phyloP scores from a whole-genome alignment of 2,329 filamentous ascomycete genomes.

The Davidsoniella neocaledoniae region DNA sequence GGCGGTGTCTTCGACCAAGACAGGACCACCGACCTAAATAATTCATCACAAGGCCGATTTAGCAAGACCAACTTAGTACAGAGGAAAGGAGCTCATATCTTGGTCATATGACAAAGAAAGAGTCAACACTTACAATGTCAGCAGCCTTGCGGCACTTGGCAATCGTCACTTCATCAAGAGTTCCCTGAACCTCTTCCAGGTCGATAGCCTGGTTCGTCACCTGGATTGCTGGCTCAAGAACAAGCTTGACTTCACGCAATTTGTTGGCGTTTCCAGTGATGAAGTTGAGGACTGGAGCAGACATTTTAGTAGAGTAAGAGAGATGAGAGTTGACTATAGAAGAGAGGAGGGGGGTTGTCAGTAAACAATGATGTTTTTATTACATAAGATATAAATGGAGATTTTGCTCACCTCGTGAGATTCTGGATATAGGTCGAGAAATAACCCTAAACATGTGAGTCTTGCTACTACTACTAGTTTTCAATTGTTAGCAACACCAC shows the following conservation, averaged over 20 bases:
- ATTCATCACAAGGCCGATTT: not conserved
- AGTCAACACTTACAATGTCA: conserved; percentile 39
- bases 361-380: not conserved
- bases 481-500: too few relatives aligned
- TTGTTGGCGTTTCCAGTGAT: conserved; percentile 96
- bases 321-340: not conserved
- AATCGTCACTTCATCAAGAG: conserved; percentile 73
- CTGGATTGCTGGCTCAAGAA: conserved; percentile 58
- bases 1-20: conserved; percentile 90
- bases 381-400: too few relatives aligned
- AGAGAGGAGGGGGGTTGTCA: not conserved
- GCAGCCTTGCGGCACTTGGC: conserved; percentile 80
- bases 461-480: conserved; percentile 33
- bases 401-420: too few relatives aligned
- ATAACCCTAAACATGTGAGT: not conserved
- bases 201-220: conserved; percentile 63
- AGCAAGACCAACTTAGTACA: not conserved
- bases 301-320: conserved; percentile 20
- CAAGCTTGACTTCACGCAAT: conserved; percentile 72
- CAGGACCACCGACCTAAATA: conserved; percentile 59
- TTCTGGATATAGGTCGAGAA: not conserved
- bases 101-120: not conserved
- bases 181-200: conserved; percentile 78
- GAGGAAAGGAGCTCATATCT: too few relatives aligned
- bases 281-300: conserved; percentile 51